phyloP scores from a whole-genome alignment of 768 basidiomycete species.

The Tylopilus intermedius region DNA sequence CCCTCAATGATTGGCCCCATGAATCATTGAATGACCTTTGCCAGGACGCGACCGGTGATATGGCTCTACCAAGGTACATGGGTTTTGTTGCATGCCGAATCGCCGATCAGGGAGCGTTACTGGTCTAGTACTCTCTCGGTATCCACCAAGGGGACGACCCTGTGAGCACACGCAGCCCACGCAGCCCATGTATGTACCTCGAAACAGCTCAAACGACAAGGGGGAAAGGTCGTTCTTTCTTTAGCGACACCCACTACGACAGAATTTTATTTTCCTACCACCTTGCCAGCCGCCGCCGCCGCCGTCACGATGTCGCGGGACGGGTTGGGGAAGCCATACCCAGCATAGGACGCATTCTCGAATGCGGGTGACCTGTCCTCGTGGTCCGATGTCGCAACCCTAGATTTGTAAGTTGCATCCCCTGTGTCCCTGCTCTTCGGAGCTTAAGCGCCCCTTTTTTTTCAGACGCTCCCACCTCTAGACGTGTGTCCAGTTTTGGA shows the following conservation, averaged over 20 bases:
- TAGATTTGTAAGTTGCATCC: slow-evolving; percentile 17
- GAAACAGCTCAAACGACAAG: background rate
- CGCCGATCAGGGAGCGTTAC: background rate
- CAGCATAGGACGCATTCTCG: background rate
- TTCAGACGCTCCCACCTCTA: slow-evolving; percentile 4
- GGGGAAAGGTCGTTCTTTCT: background rate
- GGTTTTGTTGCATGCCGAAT: slow-evolving; percentile 3
- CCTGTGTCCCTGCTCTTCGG: slow-evolving; percentile 20
- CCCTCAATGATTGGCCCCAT: background rate
- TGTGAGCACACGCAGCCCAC: background rate
- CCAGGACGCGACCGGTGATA: slow-evolving; percentile 7
- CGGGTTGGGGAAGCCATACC: background rate
- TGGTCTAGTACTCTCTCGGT: slow-evolving; percentile 7
- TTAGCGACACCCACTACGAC: background rate
- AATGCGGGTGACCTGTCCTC: slow-evolving; percentile 5
- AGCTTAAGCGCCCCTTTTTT: slow-evolving; percentile 33
- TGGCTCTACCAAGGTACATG: background rate
- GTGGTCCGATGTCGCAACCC: slow-evolving; percentile 14
- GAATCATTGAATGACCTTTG: background rate
- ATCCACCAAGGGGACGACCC: background rate
- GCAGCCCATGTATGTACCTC: background rate
- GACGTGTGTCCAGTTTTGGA: slow-evolving; percentile 4
- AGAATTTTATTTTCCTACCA: background rate
- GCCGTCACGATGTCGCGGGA: background rate
- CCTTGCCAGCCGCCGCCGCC: background rate